Evolutionary conservation across 2,329 filamentous ascomycete genomes (phyloP).

Genomic region (Alternaria longipes): DNA sequence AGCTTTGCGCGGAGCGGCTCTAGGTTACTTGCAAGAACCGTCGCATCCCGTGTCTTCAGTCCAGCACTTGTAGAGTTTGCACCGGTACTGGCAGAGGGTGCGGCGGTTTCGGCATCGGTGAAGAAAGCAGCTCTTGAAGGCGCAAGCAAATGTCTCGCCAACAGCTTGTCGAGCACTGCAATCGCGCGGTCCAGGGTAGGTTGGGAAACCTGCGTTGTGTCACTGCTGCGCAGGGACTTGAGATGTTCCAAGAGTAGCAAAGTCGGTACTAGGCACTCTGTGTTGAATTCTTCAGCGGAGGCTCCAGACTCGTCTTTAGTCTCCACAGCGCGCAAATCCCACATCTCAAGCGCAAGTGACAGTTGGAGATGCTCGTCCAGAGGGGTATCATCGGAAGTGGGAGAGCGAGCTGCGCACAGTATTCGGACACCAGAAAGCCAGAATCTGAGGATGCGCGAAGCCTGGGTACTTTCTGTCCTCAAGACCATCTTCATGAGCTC

Average conservation of each 20-base stretch:
- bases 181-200: conserved; percentile 19
- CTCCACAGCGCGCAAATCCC: conserved; percentile 45
- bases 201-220: not conserved
- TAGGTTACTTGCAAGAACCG: conserved; percentile 31
- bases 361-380: conserved; percentile 30
- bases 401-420: conserved; percentile 5
- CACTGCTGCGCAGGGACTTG: conserved; percentile 8
- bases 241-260: conserved; percentile 38
- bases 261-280: conserved; percentile 48
- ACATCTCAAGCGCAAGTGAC: conserved; percentile 40
- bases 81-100: conserved; percentile 9
- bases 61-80: conserved; percentile 4
- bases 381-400: not conserved
- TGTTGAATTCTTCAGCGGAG: conserved; percentile 49
- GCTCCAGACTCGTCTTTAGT: conserved; percentile 37
- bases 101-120: conserved; percentile 18
- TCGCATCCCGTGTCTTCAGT: conserved; percentile 21
- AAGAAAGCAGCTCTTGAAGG: conserved; percentile 53
- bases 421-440: conserved; percentile 45
- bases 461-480: conserved; percentile 46
- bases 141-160: conserved; percentile 56
- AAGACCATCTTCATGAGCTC: conserved; percentile 51
- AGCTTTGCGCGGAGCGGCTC: conserved; percentile 42
- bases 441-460: conserved; percentile 46
- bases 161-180: conserved; percentile 44